Conservation (phyloP, 495 filamentous ascomycete species). For the Penicillium roqueforti region DNA sequence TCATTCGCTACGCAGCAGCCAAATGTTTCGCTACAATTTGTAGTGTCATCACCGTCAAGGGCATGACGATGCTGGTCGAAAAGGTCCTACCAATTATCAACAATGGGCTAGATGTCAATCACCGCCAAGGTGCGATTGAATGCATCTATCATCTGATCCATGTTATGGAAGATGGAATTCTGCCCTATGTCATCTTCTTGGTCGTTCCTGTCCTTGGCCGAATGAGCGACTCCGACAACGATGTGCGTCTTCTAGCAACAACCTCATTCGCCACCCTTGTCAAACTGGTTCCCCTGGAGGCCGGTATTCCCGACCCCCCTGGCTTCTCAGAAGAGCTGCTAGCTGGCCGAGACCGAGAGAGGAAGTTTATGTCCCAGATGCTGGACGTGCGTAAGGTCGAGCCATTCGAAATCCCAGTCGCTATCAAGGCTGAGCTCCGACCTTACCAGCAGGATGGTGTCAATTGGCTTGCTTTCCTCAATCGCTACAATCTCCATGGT, state of each 20-base stretch:
- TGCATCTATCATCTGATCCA: constrained; percentile 93
- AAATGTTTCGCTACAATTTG: constrained; percentile 97
- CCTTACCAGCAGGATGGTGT: constrained; percentile 98
- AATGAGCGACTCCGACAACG: constrained; percentile 99
- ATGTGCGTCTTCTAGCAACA: constrained; percentile 88
- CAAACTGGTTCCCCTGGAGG: constrained; percentile 97
- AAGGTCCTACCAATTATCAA: constrained; percentile 85
- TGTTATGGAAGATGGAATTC: constrained; percentile 94
- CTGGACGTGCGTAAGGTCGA: constrained; percentile 95
- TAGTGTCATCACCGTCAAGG: constrained; percentile 89
- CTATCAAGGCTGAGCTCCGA: constrained; percentile 92
- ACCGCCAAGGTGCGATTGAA: constrained; percentile 90
- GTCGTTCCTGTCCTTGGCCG: constrained; percentile 96
- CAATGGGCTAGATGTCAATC: constrained; percentile 77
- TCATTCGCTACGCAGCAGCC: constrained; percentile 92
- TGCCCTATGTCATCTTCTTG: constrained; percentile 98
- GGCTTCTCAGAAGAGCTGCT: constrained; percentile 85
- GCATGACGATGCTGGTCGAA: constrained; percentile 94
- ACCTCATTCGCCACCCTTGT: constrained; percentile 96
- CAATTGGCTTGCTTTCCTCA: constrained; percentile 98
- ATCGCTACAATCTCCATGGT: constrained; percentile 94
- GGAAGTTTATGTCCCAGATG: constrained; percentile 95
- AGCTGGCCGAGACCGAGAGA: constrained; percentile 83
- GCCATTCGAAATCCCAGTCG: constrained; percentile 85
- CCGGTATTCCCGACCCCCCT: constrained; percentile 93